Base-by-base conservation (phyloP, 495 filamentous ascomycete genomes). In the Massariosphaeria phaeospora region DNA sequence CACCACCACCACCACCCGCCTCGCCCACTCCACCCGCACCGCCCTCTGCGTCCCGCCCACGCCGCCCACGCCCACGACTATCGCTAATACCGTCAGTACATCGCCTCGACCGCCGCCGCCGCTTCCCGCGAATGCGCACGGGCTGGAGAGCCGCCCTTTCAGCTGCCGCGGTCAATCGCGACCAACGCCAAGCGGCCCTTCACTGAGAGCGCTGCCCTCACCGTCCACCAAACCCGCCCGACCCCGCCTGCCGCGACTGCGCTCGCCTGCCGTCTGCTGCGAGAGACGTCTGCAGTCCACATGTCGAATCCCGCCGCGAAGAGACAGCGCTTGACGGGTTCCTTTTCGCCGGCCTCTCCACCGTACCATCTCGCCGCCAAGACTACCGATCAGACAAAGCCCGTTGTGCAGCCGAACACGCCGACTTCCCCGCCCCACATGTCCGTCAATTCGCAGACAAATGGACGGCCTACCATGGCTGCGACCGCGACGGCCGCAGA, bases 351-450 rank as follows among this genome's bases (percentile, higher is more conserved):
- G 18, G 62, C 62, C 9, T 67, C 64, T 13, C 69, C 70, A 9
- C 55, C 67, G 34, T 66, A 66, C 35, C 53, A 67, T 35, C 55
- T 42, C 3, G 48, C 23, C 52, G 62, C 56, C 48, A 66, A 68
- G 64, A 7, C 41, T 13, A 48, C 11, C 41, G 53, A 66, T 41
- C 48, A 62, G 33, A 63, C 64, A 57, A 69, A 68, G 60, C 53
- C 52, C 33, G 38, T 63, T 47, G 53, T 62, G 29, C 66, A 67
- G 6, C 66, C 66, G 25, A 70, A 65, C 40, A 69, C 70, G 7
- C 67, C 68, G n/a, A 72, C 68, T 7, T 69, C 69, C 10, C 70
- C 70, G 2, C 64, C 66, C 45, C 58, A 64, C 48, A 68, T 67
- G 52, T 65, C 64, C 30, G 47, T 52, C 30, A 48, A 25, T 38